Evolutionary conservation across 805 yeast species (phyloP).

Genomic region (Candida argentea): DNA sequence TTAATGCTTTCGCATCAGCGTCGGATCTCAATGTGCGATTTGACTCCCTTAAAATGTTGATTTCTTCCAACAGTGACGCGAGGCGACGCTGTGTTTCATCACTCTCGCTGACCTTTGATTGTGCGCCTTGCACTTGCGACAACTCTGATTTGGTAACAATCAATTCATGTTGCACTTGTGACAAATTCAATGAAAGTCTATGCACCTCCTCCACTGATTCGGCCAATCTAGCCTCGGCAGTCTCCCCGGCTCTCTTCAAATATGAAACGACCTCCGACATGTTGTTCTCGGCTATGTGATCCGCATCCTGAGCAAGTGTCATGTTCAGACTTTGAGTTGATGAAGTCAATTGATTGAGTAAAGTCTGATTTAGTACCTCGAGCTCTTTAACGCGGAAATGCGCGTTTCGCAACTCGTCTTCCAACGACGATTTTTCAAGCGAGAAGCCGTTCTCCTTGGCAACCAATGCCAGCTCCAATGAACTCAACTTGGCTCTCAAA

Average conservation of each 20-base stretch:
- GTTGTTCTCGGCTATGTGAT: too few species aligned
- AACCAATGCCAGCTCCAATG: background rate
- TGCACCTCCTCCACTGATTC: slow-evolving; percentile 39
- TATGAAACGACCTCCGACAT: slow-evolving; percentile 43
- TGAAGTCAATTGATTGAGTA: slow-evolving; percentile 58
- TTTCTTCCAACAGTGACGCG: slow-evolving; percentile 41
- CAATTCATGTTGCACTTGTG: slow-evolving; percentile 38
- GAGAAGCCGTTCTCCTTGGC: slow-evolving; percentile 9
- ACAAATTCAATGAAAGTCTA: slow-evolving; percentile 41
- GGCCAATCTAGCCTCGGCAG: slow-evolving; percentile 43
- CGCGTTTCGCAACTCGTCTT: slow-evolving; percentile 29
- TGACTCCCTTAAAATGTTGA: slow-evolving; percentile 58
- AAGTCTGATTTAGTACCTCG: slow-evolving; percentile 54
- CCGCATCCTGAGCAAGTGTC: slow-evolving; percentile 5
- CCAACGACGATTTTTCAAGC: slow-evolving; percentile 13
- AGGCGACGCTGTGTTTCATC: slow-evolving; percentile 37
- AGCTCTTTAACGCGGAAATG: slow-evolving; percentile 44
- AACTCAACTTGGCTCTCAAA: slow-evolving; percentile 1
- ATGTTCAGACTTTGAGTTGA: slow-evolving; percentile 4
- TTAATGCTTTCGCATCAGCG: slow-evolving; percentile 13
- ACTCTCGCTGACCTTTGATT: slow-evolving; percentile 15
- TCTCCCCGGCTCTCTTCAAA: slow-evolving; percentile 68
- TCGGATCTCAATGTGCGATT: slow-evolving; percentile 55
- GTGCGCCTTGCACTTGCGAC: slow-evolving; percentile 4
- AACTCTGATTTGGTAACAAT: slow-evolving; percentile 42